These are phyloP conservation scores for Rosa chinensis DNA, from an alignment of 306 rosid genomes.

Conservation along the genomic window DNA sequence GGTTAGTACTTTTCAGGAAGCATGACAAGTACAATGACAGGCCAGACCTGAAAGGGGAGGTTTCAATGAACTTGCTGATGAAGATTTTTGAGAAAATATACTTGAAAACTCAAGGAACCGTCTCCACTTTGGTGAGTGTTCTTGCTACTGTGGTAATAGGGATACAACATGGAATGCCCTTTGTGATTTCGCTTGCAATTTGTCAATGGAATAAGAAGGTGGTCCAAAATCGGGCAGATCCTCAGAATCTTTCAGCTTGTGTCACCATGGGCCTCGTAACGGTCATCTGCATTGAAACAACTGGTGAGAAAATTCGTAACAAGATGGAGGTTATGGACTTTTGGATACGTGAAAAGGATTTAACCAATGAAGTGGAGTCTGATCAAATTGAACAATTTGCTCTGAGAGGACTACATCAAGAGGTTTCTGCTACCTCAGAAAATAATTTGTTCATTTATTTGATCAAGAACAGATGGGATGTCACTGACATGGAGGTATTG, in stretches of 20 bases:
- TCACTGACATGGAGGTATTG: not conserved
- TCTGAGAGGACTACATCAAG: slow-evolving; percentile 34
- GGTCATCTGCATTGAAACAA: slow-evolving; percentile 48
- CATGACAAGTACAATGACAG: slow-evolving; percentile 35
- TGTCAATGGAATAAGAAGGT: slow-evolving; percentile 34
- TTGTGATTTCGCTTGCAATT: slow-evolving; percentile 44
- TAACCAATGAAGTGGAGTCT: slow-evolving; percentile 15
- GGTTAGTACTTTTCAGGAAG: slow-evolving; percentile 33
- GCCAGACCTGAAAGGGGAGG: slow-evolving; percentile 60
- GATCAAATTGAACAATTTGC: slow-evolving; percentile 13
- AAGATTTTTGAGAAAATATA: slow-evolving; percentile 30
- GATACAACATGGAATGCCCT: slow-evolving; percentile 61
- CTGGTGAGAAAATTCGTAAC: slow-evolving; percentile 34
- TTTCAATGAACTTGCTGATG: slow-evolving; percentile 34
- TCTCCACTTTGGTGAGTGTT: slow-evolving; percentile 40
- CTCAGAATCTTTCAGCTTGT: slow-evolving; percentile 50
- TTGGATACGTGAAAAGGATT: slow-evolving; percentile 44
- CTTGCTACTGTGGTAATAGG: slow-evolving; percentile 34
- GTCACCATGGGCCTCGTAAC: slow-evolving; percentile 63
- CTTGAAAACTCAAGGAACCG: slow-evolving; percentile 40
- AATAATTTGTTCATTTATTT: slow-evolving; percentile 26
- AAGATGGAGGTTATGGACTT: slow-evolving; percentile 38
- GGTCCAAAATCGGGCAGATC: slow-evolving; percentile 13
- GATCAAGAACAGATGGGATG: slow-evolving; percentile 19
- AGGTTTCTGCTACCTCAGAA: slow-evolving; percentile 26